Evolutionary conservation across 1,139 yeast genomes (phyloP), one percentile per base, ranked within the genome.

Genomic region (Candida smagusa): DNA sequence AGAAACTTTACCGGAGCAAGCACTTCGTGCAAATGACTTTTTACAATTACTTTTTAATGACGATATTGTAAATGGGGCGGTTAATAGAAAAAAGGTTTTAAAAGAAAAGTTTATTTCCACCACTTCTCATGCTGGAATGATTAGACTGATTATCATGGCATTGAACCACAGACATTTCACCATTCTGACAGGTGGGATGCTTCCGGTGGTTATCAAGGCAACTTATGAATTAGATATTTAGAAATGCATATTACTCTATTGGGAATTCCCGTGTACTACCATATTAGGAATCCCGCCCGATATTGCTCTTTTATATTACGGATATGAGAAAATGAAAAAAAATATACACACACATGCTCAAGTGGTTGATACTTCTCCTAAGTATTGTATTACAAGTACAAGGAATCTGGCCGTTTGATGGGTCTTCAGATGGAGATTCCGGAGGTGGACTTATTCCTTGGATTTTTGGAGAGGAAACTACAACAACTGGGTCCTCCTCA

Each of bases 121-220:
- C 33, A 56, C 62, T 6, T 51, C 59, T 6, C 62, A 57, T 33
- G 60, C 57, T 2, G 62, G 62, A 6, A 52, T 56, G 35, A 56
- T 57, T 25, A 42, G 60, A 19, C 42, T 50, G 31, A 47, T 53
- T 22, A 49, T 56, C 22, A 47, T 49, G 33, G 60, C 50, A 2
- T 45, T 56, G 36, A 52, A 53, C 12, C 61, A 57, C 41, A 44
- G 61, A 19, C 42, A 47, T 25, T 57, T 55, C 39, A 53, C 59
- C 36, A 52, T 57, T 19, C 47, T 51, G 28, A 56, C 62, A 2
- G 72, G 72, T 3, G 72, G 71, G 6, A 57, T 57, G 61, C 45
- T 57, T 12, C 61, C 61, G 2, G 47, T 56, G 7, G 56, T 56
- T 28, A 48, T 57, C 22, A 52, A 51, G 45, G 62, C 54, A 5